phyloP scores from a whole-genome alignment of 176 grass and related monocot genomes.

The Carex cristatella region DNA sequence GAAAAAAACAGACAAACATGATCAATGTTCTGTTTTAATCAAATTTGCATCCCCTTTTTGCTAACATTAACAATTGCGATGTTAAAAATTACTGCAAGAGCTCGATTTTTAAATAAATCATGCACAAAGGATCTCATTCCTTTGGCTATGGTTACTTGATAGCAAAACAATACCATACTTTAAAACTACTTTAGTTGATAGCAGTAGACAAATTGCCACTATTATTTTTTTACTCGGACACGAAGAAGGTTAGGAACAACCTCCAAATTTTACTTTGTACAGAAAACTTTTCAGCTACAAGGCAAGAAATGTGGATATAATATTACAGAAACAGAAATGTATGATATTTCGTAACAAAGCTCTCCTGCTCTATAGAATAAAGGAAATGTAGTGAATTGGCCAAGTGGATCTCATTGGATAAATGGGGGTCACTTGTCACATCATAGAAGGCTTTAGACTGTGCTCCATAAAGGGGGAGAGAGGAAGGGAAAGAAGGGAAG shows the following conservation, averaged over 20 bases:
- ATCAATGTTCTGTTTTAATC: not conserved
- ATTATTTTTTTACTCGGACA: not conserved
- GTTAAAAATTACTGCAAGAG: not conserved
- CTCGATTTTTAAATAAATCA: not conserved
- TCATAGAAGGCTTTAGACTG: not conserved
- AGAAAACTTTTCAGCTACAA: not conserved
- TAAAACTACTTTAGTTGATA: not conserved
- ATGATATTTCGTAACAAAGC: not conserved
- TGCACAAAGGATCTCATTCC: not conserved
- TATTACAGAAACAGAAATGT: not conserved
- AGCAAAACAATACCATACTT: not conserved
- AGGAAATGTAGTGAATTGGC: not conserved
- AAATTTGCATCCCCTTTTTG: not conserved
- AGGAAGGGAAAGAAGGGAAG: no score
- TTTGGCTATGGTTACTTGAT: not conserved
- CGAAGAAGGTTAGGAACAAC: not conserved
- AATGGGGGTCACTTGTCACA: not conserved
- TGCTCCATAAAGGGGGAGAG: no score
- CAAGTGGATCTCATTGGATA: not conserved
- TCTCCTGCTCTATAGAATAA: not conserved
- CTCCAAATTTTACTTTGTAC: not conserved
- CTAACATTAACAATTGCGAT: not conserved
- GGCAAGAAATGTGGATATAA: not conserved
- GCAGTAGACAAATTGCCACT: not conserved
- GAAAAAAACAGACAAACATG: not conserved